Evolutionary conservation across 768 basidiomycete species (phyloP), one percentile per base, ranked within the genome.

Genomic region (Termitomyces sp.): DNA sequence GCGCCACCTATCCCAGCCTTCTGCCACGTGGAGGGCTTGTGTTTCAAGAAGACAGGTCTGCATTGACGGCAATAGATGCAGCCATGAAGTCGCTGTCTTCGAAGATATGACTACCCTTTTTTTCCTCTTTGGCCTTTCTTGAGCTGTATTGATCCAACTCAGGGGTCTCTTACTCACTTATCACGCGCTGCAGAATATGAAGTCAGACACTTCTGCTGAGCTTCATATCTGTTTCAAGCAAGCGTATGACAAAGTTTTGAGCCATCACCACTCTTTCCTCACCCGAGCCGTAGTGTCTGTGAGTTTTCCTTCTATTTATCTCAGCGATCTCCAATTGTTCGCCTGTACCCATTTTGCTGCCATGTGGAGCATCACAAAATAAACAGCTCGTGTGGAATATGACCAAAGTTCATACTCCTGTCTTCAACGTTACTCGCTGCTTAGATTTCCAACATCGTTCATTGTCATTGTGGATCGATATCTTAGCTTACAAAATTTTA

Each of bases 141-240:
- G 61, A 48, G 32, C 52, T 40, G 46, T 48, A 51, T 40, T 28
- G 10, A 50, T 57, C 12, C 41, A 33, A 40, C 33, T 38, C 61
- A 90, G 89, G 43, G 89, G 89, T 16, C 78, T 90, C 50, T 74
- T 80, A 49, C 86, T 91, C 65, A 84, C 86, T 2, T 87, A 84
- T 69, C 77, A 78, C 61, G 88, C 88, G 14, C 76, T 91, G 41
- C 81, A 85, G 69, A 77, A 84, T 65, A 82, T 85, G 77, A 88
- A 86, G 63, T 70, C 69, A 5, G 83, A 89, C 64, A 71, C 70
- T 18, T 66, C 65, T 28, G 67, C 78, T 1, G 85, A 88, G 61
- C 73, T 89, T 48, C 81, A 85, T 64, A 75, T 80, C 59, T 89
- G 89, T 70, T 91, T 91, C 76, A 82, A 79, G 70, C 76, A 82